Percentiles rank a stretch among this genome's conserved stretches.
Evolutionary conservation across 176 grass and related monocot species (phyloP).

Genomic region (Tuctoria greenei): DNA sequence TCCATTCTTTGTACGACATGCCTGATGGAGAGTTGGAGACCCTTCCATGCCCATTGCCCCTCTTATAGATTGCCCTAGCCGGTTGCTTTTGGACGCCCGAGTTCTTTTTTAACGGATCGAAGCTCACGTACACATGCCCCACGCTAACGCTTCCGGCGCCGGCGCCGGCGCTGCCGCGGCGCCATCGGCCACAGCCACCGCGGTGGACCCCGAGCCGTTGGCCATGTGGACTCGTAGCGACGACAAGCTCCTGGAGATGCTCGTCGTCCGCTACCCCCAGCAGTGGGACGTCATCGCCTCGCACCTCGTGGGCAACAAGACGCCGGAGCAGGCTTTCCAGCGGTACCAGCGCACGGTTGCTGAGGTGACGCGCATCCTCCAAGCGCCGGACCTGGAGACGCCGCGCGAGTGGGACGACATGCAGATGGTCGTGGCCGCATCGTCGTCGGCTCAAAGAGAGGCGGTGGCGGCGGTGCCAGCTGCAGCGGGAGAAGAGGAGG

Average conservation of each 20-base stretch:
- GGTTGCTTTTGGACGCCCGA: not conserved
- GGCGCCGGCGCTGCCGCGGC: no score
- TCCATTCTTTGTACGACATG: not conserved
- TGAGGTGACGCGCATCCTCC: conserved; percentile 2
- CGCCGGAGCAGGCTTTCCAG: not conserved
- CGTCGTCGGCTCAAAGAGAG: no score
- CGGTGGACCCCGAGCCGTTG: not conserved
- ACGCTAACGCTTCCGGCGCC: not conserved
- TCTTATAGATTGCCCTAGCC: no score
- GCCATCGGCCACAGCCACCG: no score
- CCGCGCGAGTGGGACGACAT: conserved; percentile 18
- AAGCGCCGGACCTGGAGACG: not conserved
- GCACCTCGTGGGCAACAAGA: not conserved
- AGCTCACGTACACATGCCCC: not conserved
- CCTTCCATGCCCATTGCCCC: no score
- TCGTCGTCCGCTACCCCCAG: not conserved
- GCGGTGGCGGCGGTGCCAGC: no score
- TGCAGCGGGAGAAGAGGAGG: no score
- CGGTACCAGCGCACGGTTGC: not conserved
- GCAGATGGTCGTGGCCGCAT: not conserved
- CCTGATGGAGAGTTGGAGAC: no score
- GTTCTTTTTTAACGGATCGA: not conserved
- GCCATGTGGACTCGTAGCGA: conserved; percentile 29
- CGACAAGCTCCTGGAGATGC: conserved; percentile 45
- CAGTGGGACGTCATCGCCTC: not conserved